Evolutionary conservation across 2,329 filamentous ascomycete genomes (phyloP), one percentile per base, ranked within the genome.

Genomic region (Aspergillus sp.): DNA sequence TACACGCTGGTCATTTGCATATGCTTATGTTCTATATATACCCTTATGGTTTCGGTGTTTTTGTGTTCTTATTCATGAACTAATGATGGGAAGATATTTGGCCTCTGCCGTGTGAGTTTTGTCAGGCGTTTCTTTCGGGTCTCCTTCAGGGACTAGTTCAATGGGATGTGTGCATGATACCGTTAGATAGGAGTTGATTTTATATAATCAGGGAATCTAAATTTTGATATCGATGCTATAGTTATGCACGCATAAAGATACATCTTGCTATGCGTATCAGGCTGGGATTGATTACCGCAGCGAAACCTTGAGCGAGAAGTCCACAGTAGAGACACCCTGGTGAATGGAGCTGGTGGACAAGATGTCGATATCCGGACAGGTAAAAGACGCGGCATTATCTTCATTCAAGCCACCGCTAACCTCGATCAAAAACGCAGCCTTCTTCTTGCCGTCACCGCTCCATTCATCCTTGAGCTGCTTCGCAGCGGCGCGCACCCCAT

Each of bases 271-370:
- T 19, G 19, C 19, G 19, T 19, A 19, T 19, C 19, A 19, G 19
- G 19, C 19, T 19, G 19, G 7, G 6, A 39, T 27, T 39, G 19
- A 28, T 45, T 55, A 67, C 40, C 61, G 59, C 53, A 70, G 44
- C 27, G 62, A 67, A 38, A 98, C 90, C 74, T 98, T 98, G 56
- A 98, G 76, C 4, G 90, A 96, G 66, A 96, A 97, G 67, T 98
- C 93, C 41, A 98, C 82, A 64, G 96, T 89, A 29, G 86, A 81
- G 3, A 94, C 88, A 2, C 93, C 91, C 72, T 98, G 93, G 62
- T 98, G 93, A 61, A 98, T 96, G 44, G 87, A 91, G 65, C 90
- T 96, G 39, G 91, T 96, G 39, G 90, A 96, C 57, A 97, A 83
- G 56, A 98, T 90, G 68, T 98, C 93, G 56, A 98, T 82, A 69